Percentiles rank a stretch among this genome's conserved stretches.
These are phyloP conservation scores for Sugiyamaella mastotermitis DNA, from an alignment of 805 yeast species.

Conservation along the genomic window DNA sequence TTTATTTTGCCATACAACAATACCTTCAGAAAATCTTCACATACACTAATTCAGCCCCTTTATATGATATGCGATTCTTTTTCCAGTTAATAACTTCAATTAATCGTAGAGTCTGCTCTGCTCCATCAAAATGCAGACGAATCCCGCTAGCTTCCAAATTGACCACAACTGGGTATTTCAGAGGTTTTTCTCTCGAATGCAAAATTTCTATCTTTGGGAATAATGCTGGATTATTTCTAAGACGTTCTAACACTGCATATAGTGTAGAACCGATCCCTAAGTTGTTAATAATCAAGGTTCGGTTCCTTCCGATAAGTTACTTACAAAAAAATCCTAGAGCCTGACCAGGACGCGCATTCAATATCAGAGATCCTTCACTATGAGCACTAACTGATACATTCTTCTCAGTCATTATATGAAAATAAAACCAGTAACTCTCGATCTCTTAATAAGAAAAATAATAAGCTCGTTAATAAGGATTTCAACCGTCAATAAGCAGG, in stretches of 20 bases:
- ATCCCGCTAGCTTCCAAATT: constrained; percentile 18
- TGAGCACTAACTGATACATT: no score
- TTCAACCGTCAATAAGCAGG: no score
- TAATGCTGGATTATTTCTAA: constrained; percentile 12
- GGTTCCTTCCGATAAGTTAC: constrained; percentile 1
- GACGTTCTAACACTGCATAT: constrained; percentile 9
- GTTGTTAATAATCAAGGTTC: neutral
- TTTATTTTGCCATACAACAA: no score
- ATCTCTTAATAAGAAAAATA: no score
- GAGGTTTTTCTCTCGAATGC: constrained; percentile 13
- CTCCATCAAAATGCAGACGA: constrained; percentile 23
- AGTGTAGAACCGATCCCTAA: constrained; percentile 19
- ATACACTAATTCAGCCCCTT: constrained; percentile 21
- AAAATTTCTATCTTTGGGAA: constrained; percentile 20
- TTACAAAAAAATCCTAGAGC: constrained; percentile 6
- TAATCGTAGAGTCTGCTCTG: constrained; percentile 19
- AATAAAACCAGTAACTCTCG: no score
- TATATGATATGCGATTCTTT: constrained; percentile 16
- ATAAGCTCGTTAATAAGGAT: no score
- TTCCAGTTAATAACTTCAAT: constrained; percentile 22
- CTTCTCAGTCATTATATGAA: no score
- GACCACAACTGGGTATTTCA: constrained; percentile 16
- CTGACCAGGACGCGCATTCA: constrained; percentile 7
- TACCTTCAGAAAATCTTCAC: no score
- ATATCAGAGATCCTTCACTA: no score